phyloP scores from a whole-genome alignment of 192 early-diverging fungal species.

The Borealophlyctis nickersoniae region DNA sequence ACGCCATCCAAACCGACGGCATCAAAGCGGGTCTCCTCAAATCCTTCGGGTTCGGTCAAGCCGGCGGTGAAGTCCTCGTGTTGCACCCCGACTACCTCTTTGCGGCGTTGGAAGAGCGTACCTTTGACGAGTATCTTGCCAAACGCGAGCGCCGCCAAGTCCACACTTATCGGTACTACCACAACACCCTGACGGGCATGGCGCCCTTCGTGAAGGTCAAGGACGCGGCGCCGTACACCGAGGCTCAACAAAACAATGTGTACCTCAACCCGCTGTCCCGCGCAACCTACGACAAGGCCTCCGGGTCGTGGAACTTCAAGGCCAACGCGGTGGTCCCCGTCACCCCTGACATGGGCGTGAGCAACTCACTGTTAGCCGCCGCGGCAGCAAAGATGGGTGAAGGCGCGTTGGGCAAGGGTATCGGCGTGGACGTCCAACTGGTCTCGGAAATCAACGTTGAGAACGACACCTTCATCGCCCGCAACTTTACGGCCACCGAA shows the following conservation, averaged over 20 bases:
- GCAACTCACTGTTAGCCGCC: constrained; percentile 42
- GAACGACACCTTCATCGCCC: constrained; percentile 81
- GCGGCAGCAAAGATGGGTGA: constrained; percentile 38
- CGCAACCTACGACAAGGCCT: constrained; percentile 71
- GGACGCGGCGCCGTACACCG: constrained; percentile 79
- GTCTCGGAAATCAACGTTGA: constrained; percentile 75
- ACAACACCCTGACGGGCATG: constrained; percentile 80
- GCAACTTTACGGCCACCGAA: constrained; percentile 87
- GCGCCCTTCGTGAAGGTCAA: constrained; percentile 84
- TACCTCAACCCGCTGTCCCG: constrained; percentile 87
- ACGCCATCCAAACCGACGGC: constrained; percentile 85
- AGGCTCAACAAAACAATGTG: constrained; percentile 72
- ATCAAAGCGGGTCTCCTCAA: constrained; percentile 88
- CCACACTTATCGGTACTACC: constrained; percentile 83
- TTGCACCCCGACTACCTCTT: constrained; percentile 87
- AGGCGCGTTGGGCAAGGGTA: constrained; percentile 28
- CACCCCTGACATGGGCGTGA: constrained; percentile 53
- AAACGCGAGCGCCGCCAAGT: constrained; percentile 71
- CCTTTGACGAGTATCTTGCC: constrained; percentile 67
- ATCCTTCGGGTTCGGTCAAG: constrained; percentile 94
- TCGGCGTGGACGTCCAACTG: constrained; percentile 80
- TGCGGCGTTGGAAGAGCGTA: constrained; percentile 63
- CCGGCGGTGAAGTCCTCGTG: constrained; percentile 82
- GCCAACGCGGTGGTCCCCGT: constrained; percentile 26
- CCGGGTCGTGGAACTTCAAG: constrained; percentile 68